phyloP scores from a whole-genome alignment of 345 rosid species.

The Acer yangbiense region DNA sequence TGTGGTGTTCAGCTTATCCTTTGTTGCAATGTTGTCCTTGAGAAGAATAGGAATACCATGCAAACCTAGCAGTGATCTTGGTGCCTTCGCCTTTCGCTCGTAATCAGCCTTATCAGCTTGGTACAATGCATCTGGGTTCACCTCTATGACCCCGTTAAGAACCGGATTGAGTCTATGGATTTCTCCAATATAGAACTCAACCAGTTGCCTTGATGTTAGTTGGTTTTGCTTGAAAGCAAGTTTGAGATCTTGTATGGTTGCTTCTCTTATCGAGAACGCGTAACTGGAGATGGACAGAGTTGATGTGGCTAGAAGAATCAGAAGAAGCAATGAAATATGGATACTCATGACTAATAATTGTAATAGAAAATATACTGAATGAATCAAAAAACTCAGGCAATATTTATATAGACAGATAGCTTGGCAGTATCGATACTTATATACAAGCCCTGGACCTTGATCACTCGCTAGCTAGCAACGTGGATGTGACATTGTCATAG shows the following conservation, averaged over 20 bases:
- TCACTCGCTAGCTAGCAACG: too few species aligned
- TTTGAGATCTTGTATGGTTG: slow-evolving; percentile 44
- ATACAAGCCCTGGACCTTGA: too few species aligned
- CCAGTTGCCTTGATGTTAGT: slow-evolving; percentile 18
- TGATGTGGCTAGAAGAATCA: not conserved
- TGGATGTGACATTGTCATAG: too few species aligned
- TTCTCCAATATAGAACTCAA: slow-evolving; percentile 12
- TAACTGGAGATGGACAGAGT: slow-evolving; percentile 1
- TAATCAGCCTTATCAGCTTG: slow-evolving; percentile 23
- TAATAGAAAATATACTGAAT: too few species aligned
- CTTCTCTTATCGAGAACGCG: slow-evolving; percentile 44
- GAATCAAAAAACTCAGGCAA: not conserved
- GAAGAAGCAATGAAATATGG: not conserved
- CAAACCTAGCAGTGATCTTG: slow-evolving; percentile 26
- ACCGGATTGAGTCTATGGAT: slow-evolving; percentile 9
- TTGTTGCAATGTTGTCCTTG: slow-evolving; percentile 58
- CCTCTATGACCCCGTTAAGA: slow-evolving; percentile 13
- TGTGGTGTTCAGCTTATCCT: slow-evolving; percentile 54
- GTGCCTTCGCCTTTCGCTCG: slow-evolving; percentile 26
- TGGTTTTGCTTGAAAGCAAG: slow-evolving; percentile 43
- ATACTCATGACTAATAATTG: not conserved
- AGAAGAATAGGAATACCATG: slow-evolving; percentile 61
- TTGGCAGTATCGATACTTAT: too few species aligned
- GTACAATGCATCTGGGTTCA: slow-evolving; percentile 14
- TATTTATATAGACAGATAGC: not conserved